Evolutionary conservation across 257 asterid genomes (phyloP).

Genomic region (Solanum virginianum): DNA sequence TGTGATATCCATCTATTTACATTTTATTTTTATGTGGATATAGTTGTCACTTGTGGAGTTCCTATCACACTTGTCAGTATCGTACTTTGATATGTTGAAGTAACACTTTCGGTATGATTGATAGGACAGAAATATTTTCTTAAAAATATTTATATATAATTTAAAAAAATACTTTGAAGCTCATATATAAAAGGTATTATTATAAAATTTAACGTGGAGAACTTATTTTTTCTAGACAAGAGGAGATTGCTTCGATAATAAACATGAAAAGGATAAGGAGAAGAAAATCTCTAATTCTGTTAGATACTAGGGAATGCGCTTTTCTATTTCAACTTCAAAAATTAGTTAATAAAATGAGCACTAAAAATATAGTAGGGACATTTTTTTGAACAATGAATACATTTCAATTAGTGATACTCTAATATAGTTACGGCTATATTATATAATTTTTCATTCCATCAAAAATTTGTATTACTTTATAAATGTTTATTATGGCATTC

Average conservation of each 20-base stretch:
- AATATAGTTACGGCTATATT: background rate
- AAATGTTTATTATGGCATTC: background rate
- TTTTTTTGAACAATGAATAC: background rate
- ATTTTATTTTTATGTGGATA: background rate
- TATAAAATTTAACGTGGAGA: background rate
- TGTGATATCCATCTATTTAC: background rate
- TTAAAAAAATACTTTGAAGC: background rate
- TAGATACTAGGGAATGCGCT: too few relatives aligned
- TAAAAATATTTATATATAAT: background rate
- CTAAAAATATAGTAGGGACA: background rate
- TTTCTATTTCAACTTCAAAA: background rate
- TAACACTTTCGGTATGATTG: background rate
- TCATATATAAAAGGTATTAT: background rate
- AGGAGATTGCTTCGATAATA: too few relatives aligned
- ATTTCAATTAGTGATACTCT: background rate
- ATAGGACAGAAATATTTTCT: background rate
- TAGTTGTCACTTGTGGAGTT: background rate
- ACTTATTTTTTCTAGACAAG: background rate
- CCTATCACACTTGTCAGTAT: background rate
- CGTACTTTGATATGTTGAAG: background rate
- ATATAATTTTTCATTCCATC: background rate
- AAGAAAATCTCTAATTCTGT: too few relatives aligned
- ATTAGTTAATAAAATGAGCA: background rate
- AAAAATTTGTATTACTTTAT: background rate
- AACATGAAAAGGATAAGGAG: too few relatives aligned